Evolutionary conservation across 257 asterid genomes (phyloP), one percentile per base, ranked within the genome.

Genomic region (Striga asiatica): DNA sequence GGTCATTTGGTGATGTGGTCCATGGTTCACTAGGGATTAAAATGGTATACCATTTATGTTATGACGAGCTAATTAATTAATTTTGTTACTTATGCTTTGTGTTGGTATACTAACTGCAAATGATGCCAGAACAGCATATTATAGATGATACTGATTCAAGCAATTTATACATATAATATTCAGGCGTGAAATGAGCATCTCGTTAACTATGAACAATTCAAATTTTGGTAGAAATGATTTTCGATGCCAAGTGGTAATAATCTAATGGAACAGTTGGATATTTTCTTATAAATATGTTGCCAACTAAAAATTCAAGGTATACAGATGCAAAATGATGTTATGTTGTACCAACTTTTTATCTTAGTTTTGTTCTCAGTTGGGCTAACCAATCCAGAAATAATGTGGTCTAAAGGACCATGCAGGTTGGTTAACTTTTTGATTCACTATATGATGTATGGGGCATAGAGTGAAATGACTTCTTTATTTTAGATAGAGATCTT

Each of bases 1-100:
- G 24, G 27, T 29, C 46, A 31, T 20, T 18, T 22, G 18, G 18
- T 41, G 9, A 17, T 9, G 13, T 32, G 37, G 12, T 32, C 24
- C 53, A 23, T 53, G 57, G 50, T 49, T 65, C 20, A 47, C 60
- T 22, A 31, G 48, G 56, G 8, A 16, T 48, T 55, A 34, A 46
- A 41, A 4, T 61, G 55, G 35, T 29, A 57, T 9, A 38, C 28
- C 47, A 4, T 23, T 52, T 60, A 2, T 17, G 55, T 56, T 56
- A 48, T 50, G 32, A 12, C 19, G 31, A 9, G 14, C 14, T 14
- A 45, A 50, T 7, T 54, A 38, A 29, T 19, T 19, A 56, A 3
- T 55, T 65, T 13, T 19, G 16, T 54, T 19, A 17, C 22, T 27
- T 25, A 35, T 46, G 22, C 52, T 56, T 10, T 34, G 6, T 16